Conservation (phyloP, 768 basidiomycete genomes). For the Tylopilus subfusipes region DNA sequence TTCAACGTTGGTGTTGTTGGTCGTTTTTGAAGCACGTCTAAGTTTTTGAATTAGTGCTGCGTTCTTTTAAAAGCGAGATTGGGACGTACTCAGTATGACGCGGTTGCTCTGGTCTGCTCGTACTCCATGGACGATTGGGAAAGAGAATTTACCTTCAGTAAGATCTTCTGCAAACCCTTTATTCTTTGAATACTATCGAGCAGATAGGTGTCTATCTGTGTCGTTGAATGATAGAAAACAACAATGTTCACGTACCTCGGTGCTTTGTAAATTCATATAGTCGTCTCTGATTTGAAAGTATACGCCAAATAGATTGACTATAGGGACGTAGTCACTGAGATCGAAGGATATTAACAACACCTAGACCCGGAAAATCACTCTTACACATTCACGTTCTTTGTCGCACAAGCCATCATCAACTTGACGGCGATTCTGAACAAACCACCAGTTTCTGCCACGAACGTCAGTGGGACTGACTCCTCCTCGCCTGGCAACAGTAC, state of each 20-base stretch:
- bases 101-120: slow-evolving; percentile 74
- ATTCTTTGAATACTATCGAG: slow-evolving; percentile 57
- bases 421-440: slow-evolving; percentile 90
- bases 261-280: slow-evolving; percentile 90
- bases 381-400: slow-evolving; percentile 57
- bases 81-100: slow-evolving; percentile 71
- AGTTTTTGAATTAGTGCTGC: background rate
- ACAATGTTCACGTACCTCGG: slow-evolving; percentile 49
- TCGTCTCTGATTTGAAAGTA: slow-evolving; percentile 97
- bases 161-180: slow-evolving; percentile 72
- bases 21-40: slow-evolving; percentile 90
- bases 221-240: background rate
- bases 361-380: slow-evolving; percentile 13
- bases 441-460: slow-evolving; percentile 81
- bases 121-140: slow-evolving; percentile 75
- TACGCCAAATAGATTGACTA: slow-evolving; percentile 93
- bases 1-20: slow-evolving; percentile 84
- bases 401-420: slow-evolving; percentile 91
- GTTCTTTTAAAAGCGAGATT: background rate
- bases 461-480: slow-evolving; percentile 34
- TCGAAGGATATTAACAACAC: background rate
- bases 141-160: slow-evolving; percentile 79
- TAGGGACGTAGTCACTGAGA: slow-evolving; percentile 79
- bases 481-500: slow-evolving; percentile 58
- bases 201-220: background rate